Conservation (phyloP, 2,329 filamentous ascomycete species). For the Cordyceps cateniannulata region DNA sequence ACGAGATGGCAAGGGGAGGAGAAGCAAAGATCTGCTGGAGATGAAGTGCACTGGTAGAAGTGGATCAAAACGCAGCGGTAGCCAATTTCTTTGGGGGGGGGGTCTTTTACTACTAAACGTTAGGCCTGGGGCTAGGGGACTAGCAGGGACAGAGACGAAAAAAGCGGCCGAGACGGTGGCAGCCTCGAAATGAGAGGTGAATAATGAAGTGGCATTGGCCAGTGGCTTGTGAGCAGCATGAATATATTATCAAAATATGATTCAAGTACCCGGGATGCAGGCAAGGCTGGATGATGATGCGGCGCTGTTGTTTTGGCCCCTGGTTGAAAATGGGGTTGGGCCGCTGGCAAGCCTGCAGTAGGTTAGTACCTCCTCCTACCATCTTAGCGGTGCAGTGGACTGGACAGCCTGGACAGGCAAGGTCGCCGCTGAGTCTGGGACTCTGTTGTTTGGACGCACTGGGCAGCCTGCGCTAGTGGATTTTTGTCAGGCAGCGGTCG, state of each 20-base stretch:
- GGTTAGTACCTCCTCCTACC: too few species aligned
- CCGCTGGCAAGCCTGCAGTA: neutral
- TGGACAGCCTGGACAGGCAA: neutral
- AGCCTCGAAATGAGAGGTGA: neutral
- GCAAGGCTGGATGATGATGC: neutral
- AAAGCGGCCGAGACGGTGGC: neutral
- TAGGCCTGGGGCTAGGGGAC: neutral
- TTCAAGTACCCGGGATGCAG: neutral
- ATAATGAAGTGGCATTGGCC: neutral
- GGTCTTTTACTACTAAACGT: neutral
- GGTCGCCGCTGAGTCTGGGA: slow-evolving; percentile 1
- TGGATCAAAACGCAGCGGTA: slow-evolving; percentile 5
- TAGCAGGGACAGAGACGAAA: neutral
- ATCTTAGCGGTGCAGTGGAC: too few species aligned
- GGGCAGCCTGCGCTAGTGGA: too few species aligned
- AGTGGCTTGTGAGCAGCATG: neutral
- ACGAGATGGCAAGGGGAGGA: slow-evolving; percentile 12
- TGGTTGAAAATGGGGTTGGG: neutral
- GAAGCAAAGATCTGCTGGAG: slow-evolving; percentile 16
- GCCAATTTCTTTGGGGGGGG: slow-evolving; percentile 9
- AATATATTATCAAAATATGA: neutral
- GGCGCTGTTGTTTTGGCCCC: neutral
- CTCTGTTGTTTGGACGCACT: too few species aligned
- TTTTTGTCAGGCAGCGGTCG: too few species aligned
- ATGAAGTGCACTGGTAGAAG: slow-evolving; percentile 13